Conservation (phyloP, 108 stramenopile genomes). For the Pseudonitzschia multiseries region DNA sequence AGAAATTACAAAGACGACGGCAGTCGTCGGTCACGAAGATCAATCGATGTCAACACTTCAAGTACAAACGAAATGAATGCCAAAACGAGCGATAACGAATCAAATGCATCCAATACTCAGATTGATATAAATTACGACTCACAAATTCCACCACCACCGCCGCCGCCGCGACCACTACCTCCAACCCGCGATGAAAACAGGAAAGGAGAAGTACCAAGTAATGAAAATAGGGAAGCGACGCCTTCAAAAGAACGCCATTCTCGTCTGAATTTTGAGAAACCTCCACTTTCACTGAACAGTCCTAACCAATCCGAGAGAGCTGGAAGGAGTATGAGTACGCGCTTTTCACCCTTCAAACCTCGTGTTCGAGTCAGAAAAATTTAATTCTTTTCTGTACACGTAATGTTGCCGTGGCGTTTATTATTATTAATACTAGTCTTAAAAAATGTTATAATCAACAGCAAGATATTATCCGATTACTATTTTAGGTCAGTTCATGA, state of each 20-base stretch:
- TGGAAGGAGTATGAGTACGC: background rate
- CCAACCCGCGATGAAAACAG: background rate
- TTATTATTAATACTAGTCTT: too few relatives aligned
- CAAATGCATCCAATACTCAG: too few relatives aligned
- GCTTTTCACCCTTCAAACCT: background rate
- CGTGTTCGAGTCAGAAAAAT: conserved; percentile 5
- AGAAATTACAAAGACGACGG: conserved; percentile 1
- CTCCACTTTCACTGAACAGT: background rate
- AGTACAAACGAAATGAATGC: conserved; percentile 6
- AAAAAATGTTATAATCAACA: too few relatives aligned
- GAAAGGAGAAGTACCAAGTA: background rate
- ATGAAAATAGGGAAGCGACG: background rate
- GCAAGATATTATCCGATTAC: too few relatives aligned
- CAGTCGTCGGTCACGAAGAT: conserved; percentile 1
- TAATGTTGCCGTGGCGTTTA: too few relatives aligned
- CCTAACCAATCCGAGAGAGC: background rate
- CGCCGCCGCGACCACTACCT: too few relatives aligned
- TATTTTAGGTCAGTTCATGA: conserved; percentile 5
- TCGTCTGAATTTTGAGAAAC: background rate
- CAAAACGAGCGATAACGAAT: too few relatives aligned
- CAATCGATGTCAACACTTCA: conserved; percentile 4
- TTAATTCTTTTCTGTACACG: too few relatives aligned
- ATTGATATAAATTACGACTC: background rate
- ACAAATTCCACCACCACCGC: background rate
- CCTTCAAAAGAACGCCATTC: background rate